Conservation (phyloP, 768 basidiomycete genomes). For the Rickenella mellea region DNA sequence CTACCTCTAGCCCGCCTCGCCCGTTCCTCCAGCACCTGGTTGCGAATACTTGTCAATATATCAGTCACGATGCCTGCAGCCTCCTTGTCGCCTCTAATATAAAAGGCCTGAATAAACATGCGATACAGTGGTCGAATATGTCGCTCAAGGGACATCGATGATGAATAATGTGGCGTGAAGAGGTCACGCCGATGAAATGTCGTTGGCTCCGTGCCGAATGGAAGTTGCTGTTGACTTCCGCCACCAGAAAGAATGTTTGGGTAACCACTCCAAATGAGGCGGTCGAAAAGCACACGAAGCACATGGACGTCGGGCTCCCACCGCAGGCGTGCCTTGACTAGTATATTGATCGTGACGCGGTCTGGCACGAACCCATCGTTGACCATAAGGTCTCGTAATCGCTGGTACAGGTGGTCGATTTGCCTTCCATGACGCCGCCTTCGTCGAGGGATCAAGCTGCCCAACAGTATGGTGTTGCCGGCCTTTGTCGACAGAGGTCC, state of each 20-base stretch:
- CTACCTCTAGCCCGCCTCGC: slow-evolving; percentile 1
- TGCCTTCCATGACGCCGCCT: slow-evolving; percentile 31
- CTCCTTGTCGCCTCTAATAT: slow-evolving; percentile 39
- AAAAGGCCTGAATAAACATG: slow-evolving; percentile 63
- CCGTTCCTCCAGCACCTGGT: not conserved
- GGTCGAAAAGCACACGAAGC: slow-evolving; percentile 54
- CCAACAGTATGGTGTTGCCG: slow-evolving; percentile 51
- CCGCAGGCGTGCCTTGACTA: slow-evolving; percentile 49
- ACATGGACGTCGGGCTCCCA: slow-evolving; percentile 38
- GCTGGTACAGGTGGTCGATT: slow-evolving; percentile 30
- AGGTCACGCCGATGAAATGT: too few species aligned
- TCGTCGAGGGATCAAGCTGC: slow-evolving; percentile 18
- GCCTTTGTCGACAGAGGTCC: not conserved
- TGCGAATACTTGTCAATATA: slow-evolving; percentile 40
- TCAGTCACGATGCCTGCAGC: slow-evolving; percentile 46
- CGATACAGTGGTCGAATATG: slow-evolving; percentile 64
- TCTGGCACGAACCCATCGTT: slow-evolving; percentile 49
- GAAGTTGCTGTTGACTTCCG: not conserved
- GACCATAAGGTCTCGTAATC: slow-evolving; percentile 32
- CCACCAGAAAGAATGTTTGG: slow-evolving; percentile 15
- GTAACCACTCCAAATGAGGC: slow-evolving; percentile 51
- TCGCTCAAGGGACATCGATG: slow-evolving; percentile 40
- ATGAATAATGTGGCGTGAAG: slow-evolving; percentile 7
- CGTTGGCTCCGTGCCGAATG: too few species aligned
- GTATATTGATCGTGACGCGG: slow-evolving; percentile 59